Conservation (phyloP, 1,284 basidiomycete species). For the Mycena citricolor region DNA sequence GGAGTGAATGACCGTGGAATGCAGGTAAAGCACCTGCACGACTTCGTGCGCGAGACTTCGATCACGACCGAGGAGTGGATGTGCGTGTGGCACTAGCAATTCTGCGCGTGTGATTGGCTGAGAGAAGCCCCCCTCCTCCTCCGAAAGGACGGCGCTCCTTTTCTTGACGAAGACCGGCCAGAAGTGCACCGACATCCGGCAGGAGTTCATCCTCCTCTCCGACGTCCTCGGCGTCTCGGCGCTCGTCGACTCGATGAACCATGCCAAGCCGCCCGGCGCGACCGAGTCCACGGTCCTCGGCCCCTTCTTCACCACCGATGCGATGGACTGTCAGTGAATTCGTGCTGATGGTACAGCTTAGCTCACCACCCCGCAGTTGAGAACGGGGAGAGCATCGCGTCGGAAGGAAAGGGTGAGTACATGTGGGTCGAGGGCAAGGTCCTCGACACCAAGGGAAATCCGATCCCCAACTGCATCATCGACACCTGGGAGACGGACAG, state of each 20-base stretch:
- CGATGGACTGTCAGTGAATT: slow-evolving; percentile 59
- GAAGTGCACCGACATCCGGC: slow-evolving; percentile 69
- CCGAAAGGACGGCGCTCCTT: slow-evolving; percentile 56
- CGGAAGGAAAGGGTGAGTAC: slow-evolving; percentile 81
- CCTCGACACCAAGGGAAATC: slow-evolving; percentile 63
- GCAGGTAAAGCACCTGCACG: slow-evolving; percentile 61
- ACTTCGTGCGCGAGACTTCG: slow-evolving; percentile 69
- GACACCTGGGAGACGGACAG: slow-evolving; percentile 90
- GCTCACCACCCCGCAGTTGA: slow-evolving; percentile 43
- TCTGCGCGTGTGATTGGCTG: no score
- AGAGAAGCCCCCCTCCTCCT: no score
- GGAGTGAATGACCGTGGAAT: no score
- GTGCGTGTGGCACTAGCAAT: slow-evolving; percentile 26
- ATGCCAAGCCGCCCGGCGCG: slow-evolving; percentile 62
- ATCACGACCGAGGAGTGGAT: slow-evolving; percentile 87
- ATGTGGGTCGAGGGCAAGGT: slow-evolving; percentile 79
- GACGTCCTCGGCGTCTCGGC: slow-evolving; percentile 79
- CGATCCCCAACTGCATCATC: slow-evolving; percentile 64
- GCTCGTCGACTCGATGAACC: slow-evolving; percentile 77
- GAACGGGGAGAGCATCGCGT: slow-evolving; percentile 66
- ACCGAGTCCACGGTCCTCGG: slow-evolving; percentile 81
- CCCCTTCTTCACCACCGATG: slow-evolving; percentile 84
- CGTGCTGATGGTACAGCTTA: not conserved
- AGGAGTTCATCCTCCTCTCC: slow-evolving; percentile 84
- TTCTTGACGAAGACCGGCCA: slow-evolving; percentile 78